Evolutionary conservation across 495 filamentous ascomycete species (phyloP).

Genomic region (Xeromyces bisporus): DNA sequence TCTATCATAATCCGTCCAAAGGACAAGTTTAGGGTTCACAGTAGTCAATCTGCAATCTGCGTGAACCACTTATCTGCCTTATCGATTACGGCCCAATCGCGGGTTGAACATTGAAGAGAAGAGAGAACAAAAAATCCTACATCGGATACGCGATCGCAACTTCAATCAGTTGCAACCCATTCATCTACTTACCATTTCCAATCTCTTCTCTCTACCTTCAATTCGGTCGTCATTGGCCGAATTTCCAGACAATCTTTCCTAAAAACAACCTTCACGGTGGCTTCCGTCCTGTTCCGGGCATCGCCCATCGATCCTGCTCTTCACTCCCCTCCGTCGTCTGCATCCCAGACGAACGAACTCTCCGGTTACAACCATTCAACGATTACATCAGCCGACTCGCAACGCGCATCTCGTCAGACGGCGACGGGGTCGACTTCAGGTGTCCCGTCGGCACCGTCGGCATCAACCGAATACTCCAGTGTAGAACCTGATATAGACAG

Average conservation of each 20-base stretch:
- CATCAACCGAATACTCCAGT: slow-evolving; percentile 18
- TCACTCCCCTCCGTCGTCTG: slow-evolving; percentile 27
- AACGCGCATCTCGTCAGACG: slow-evolving; percentile 9
- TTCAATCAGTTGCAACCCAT: no score
- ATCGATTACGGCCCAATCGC: no score
- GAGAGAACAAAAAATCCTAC: no score
- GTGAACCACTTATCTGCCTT: no score
- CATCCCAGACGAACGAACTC: slow-evolving; percentile 22
- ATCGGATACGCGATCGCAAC: no score
- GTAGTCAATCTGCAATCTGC: no score
- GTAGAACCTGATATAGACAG: slow-evolving; percentile 19
- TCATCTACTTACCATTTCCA: no score
- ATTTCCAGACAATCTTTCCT: slow-evolving; percentile 20
- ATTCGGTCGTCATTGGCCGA: slow-evolving; percentile 22
- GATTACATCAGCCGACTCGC: slow-evolving; percentile 9
- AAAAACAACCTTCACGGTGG: slow-evolving; percentile 30
- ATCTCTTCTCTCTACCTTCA: no score
- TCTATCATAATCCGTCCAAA: no score
- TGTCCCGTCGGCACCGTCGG: slow-evolving; percentile 19
- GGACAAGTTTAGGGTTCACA: no score
- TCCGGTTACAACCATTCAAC: slow-evolving; percentile 15
- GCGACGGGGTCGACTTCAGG: slow-evolving; percentile 12
- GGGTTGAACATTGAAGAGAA: no score
- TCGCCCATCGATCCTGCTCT: slow-evolving; percentile 41
- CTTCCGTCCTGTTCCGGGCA: slow-evolving; percentile 35